These are phyloP conservation scores for Emmonsia crescens DNA, from an alignment of 2,329 filamentous ascomycete genomes.

Conservation along the genomic window DNA sequence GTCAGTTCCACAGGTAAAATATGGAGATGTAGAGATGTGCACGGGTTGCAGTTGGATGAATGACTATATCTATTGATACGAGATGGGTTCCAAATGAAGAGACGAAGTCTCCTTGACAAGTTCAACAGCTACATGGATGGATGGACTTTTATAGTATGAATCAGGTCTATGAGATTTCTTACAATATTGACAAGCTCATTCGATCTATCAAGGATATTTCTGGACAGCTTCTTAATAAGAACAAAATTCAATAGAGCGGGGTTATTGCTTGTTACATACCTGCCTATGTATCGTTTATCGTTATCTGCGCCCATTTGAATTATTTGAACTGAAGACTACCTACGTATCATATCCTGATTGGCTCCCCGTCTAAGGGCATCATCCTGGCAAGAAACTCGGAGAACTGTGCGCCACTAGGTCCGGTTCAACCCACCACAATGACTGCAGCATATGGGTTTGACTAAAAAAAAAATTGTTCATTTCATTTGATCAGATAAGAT, in stretches of 20 bases:
- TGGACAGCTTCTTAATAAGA: not conserved
- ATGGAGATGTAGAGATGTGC: no score
- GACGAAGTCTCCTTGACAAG: no score
- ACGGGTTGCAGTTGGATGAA: no score
- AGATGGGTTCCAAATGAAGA: no score
- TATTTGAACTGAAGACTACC: not conserved
- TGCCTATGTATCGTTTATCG: not conserved
- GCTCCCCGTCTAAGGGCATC: no score
- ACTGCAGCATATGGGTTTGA: not conserved
- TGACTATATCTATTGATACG: no score
- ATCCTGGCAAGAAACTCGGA: not conserved
- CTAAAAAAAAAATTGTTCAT: not conserved
- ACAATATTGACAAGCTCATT: no score
- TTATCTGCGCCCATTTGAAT: not conserved
- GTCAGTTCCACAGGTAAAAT: not conserved
- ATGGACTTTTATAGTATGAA: no score
- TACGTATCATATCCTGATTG: not conserved
- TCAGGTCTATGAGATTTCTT: no score
- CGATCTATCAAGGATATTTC: no score
- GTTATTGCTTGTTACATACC: not conserved
- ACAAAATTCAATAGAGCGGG: not conserved
- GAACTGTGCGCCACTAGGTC: not conserved
- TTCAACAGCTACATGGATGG: no score
- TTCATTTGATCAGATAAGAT: slow-evolving; percentile 1
- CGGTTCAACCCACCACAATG: not conserved